phyloP scores from a whole-genome alignment of 2,329 filamentous ascomycete species.

The Sporothrix protearum region DNA sequence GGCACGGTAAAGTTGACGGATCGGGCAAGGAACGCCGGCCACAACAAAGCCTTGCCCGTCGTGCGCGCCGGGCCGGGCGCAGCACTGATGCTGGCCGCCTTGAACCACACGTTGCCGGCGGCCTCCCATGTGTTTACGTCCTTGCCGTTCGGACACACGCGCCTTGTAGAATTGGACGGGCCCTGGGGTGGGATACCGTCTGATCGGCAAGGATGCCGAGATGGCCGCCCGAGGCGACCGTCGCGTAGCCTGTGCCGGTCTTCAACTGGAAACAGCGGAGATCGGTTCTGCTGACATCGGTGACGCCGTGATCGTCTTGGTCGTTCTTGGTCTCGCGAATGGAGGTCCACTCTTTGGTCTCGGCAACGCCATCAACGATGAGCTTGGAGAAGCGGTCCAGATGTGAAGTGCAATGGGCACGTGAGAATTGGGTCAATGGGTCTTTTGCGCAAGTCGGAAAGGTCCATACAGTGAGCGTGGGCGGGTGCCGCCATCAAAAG shows the following conservation, averaged over 20 bases:
- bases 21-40: conserved; percentile 30
- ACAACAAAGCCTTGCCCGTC: conserved; percentile 17
- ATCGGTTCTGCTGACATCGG: conserved; percentile 31
- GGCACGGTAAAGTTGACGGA: conserved; percentile 32
- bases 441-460: no score
- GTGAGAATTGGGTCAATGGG: no score
- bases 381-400: conserved; percentile 30
- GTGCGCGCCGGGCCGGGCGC: conserved; percentile 32
- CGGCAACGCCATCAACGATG: conserved; percentile 25
- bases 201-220: conserved; percentile 42
- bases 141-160: conserved; percentile 37
- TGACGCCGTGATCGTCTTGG: conserved; percentile 36
- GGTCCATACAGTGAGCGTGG: conserved; percentile 28
- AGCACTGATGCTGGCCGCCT: conserved; percentile 36
- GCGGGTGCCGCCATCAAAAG: conserved; percentile 26
- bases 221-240: conserved; percentile 38
- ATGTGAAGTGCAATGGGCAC: no score
- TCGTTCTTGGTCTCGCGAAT: conserved; percentile 39
- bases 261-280: conserved; percentile 34
- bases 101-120: conserved; percentile 39
- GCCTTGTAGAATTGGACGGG: conserved; percentile 40
- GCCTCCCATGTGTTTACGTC: conserved; percentile 36
- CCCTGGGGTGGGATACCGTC: conserved; percentile 40
- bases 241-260: conserved; percentile 33
- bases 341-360: conserved; percentile 32